Evolutionary conservation across 495 filamentous ascomycete genomes (phyloP).

Genomic region (Tuber microsphaerosporum): DNA sequence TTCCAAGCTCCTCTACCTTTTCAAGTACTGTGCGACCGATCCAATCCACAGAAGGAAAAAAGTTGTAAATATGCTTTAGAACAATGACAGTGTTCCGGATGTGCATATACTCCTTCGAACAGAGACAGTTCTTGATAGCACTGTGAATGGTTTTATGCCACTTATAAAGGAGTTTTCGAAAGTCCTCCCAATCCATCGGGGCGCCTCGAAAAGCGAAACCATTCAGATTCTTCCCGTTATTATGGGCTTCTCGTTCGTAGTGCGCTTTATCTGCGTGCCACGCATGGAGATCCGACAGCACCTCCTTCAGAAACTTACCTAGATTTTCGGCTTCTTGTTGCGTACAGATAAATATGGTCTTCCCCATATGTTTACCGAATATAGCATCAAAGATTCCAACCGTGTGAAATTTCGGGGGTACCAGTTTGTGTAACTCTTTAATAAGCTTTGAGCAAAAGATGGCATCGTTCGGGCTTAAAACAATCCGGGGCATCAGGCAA

Average conservation of each 20-base stretch:
- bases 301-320: constrained; percentile 74
- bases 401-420: constrained; percentile 78
- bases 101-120: constrained; percentile 87
- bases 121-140: constrained; percentile 71
- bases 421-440: constrained; percentile 72
- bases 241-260: constrained; percentile 75
- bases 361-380: constrained; percentile 67
- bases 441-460: constrained; percentile 80
- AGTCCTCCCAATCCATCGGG: constrained; percentile 70
- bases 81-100: constrained; percentile 91
- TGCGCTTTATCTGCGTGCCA: constrained; percentile 74
- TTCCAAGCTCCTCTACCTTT: constrained; percentile 58
- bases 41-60: constrained; percentile 83
- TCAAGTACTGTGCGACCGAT: constrained; percentile 66
- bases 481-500: constrained; percentile 79
- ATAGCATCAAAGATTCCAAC: constrained; percentile 75
- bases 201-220: constrained; percentile 50
- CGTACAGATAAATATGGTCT: constrained; percentile 79
- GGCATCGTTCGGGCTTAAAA: constrained; percentile 76
- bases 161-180: constrained; percentile 71
- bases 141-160: constrained; percentile 76
- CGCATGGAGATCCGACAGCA: constrained; percentile 65
- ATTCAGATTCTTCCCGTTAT: constrained; percentile 54
- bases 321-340: constrained; percentile 84
- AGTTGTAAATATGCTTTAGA: constrained; percentile 67